Base-by-base conservation (phyloP, 495 filamentous ascomycete species). In the Jackrogersella minutella region DNA sequence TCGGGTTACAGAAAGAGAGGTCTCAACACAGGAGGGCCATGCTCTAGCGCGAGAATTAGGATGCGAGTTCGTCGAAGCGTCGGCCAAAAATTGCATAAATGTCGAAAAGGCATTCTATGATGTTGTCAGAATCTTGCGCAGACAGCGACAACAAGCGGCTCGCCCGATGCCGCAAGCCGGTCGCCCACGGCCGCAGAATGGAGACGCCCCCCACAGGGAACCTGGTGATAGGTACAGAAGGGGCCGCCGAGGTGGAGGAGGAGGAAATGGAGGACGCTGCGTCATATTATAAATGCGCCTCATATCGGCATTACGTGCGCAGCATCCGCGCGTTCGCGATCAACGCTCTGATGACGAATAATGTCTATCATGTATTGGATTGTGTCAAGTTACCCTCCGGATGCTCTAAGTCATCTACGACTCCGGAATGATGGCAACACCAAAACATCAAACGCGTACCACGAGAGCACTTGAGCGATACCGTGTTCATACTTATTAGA, bases 51-150 rank as follows among this genome's bases (percentile, higher is more conserved):
- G 92, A 73, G 92, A 97, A 73, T 82, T 99, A 33, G 92, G 91
- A 50, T 99, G 95, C 77, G 95, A 98, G 62, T 99, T 98, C 71
- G 93, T 98, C 58, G 95, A 98, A 77, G 95, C 95, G 4, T 97
- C 94, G 11, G 95, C 95, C n/a, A 97, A 98, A 81, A 97, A 97
- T 73, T 97, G 95, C 82, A 92, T 97, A 81, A 98, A 99, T 72
- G 95, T 99, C 22, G 95, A 99, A 74, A 97, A 94, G 81, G 96
- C 95, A 2, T 99, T 99, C 74, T 97, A 97, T 78, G 95, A 99
- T 70, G 96, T 99, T 10, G 95, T 99, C 19, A 85, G 96, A 58
- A 90, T 93, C 71, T 80, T 98, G 57, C 88, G 94, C 61, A 85
- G 88, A 62, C 93, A 97, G 76, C 86, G 91, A 66, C 88, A 92